Conservation (phyloP, 2,329 filamentous ascomycete genomes). For the Cyanodermella asteris region DNA sequence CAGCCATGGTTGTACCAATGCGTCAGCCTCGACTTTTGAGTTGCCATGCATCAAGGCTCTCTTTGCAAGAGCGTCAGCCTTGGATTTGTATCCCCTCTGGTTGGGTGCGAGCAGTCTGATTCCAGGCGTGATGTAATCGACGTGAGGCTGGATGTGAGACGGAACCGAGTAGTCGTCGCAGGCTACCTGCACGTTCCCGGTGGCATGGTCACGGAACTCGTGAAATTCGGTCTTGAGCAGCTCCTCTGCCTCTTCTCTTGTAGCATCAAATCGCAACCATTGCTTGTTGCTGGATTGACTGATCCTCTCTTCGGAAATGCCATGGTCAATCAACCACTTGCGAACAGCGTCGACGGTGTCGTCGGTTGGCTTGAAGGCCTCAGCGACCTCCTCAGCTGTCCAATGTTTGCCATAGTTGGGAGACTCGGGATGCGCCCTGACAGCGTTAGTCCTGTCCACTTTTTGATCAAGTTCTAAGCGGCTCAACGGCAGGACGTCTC, state of each 20-base stretch:
- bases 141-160: slow-evolving; percentile 4
- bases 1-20: no score
- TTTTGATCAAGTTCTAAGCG: no score
- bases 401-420: slow-evolving; percentile 21
- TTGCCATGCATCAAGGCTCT: no score
- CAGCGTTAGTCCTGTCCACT: no score
- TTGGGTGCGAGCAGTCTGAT: no score
- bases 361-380: slow-evolving; percentile 19
- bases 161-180: slow-evolving; percentile 12
- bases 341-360: slow-evolving; percentile 23
- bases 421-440: slow-evolving; percentile 21
- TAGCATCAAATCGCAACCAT: slow-evolving; percentile 34
- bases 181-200: slow-evolving; percentile 15
- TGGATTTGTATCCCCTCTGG: no score
- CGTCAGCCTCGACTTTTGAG: no score
- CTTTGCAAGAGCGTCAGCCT: no score
- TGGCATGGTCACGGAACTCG: slow-evolving; percentile 8
- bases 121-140: slow-evolving; percentile 19
- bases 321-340: slow-evolving; percentile 21
- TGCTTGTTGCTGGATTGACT: slow-evolving; percentile 27
- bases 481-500: no score
- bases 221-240: slow-evolving; percentile 33
- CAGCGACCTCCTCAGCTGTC: slow-evolving; percentile 20
- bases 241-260: slow-evolving; percentile 29
- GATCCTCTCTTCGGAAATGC: slow-evolving; percentile 29